Evolutionary conservation across 345 rosid genomes (phyloP).

Genomic region (Rhodomyrtus tomentosa): DNA sequence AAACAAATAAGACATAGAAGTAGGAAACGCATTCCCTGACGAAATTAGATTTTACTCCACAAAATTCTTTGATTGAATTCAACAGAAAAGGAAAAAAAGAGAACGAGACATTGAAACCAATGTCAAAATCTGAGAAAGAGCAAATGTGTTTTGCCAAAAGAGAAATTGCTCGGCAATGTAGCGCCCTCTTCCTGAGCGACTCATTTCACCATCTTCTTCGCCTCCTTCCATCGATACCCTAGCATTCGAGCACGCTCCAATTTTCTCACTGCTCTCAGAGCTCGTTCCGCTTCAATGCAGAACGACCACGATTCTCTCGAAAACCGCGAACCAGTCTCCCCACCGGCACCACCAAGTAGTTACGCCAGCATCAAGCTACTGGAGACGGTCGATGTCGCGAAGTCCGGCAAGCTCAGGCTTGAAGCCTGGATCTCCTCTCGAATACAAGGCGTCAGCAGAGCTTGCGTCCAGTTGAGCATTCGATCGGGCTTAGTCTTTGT

Average conservation of each 20-base stretch:
- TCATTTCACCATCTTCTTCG: conserved; percentile 10
- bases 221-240: conserved; percentile 2
- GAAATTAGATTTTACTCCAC: too few species aligned
- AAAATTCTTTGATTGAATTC: too few species aligned
- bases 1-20: too few species aligned
- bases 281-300: not conserved
- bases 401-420: conserved; percentile 47
- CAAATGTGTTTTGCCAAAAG: too few species aligned
- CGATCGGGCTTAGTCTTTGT: conserved; percentile 63
- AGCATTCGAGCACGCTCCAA: not conserved
- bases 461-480: conserved; percentile 85
- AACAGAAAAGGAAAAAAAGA: too few species aligned
- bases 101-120: too few species aligned
- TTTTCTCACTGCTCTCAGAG: not conserved
- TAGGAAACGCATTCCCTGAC: too few species aligned
- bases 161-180: not conserved
- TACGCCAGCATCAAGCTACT: conserved; percentile 47
- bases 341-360: conserved; percentile 15
- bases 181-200: conserved; percentile 3
- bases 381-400: conserved; percentile 37
- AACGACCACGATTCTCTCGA: not conserved
- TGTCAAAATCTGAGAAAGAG: too few species aligned
- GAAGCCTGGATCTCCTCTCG: conserved; percentile 90
- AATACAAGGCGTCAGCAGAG: conserved; percentile 64
- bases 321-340: not conserved